Base-by-base conservation (phyloP, 2,329 filamentous ascomycete species). In the Colletotrichum sp. region DNA sequence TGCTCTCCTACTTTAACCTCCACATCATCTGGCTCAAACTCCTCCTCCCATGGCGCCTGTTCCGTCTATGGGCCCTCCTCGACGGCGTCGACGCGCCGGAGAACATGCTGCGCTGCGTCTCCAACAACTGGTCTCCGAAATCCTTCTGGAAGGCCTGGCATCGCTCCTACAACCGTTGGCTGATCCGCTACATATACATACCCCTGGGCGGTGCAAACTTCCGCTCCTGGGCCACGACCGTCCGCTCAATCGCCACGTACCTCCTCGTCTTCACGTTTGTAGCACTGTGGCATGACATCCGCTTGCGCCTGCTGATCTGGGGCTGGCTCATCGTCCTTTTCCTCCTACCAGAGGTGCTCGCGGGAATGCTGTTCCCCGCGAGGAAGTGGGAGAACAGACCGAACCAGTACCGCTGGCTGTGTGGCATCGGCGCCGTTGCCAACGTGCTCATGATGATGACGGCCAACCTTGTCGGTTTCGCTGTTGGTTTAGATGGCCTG, bases 11-110 rank as follows among this genome's bases (percentile, higher is more conserved):
- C 87, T 98, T 99, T 89, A 98, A 98, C 85, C 92, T 99, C 14
- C 95, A 98, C 86, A 92, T 98, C 82, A 98, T 99, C 84, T 99
- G 98, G 98, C 90, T 99, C 63, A 99, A 99, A 84, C 92, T 99
- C 2, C 92, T 99, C 6, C 92, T 99, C 9, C 97, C 97, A 1
- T 99, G 96, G 96, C 94, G 97, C n/a, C 94, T 99, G 84, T 99
- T 99, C 91, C 95, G 98, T 6, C 92, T 99, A n/a, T 99, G 97
- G 97, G 90, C 95, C 0, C 90, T 99, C 6, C 83, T 96, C 18
- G 97, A 99, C 83, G 95, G 95, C 77, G 92, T 99, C 79, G 97
- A 99, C 82, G 95, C 97, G 0, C 96, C 97, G 0, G 97, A 99
- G 86, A 99, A 99, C 86, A 98, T 99, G 95, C 92, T 98, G 71